phyloP scores from a whole-genome alignment of 768 basidiomycete species.

The Clavaria fumosa region DNA sequence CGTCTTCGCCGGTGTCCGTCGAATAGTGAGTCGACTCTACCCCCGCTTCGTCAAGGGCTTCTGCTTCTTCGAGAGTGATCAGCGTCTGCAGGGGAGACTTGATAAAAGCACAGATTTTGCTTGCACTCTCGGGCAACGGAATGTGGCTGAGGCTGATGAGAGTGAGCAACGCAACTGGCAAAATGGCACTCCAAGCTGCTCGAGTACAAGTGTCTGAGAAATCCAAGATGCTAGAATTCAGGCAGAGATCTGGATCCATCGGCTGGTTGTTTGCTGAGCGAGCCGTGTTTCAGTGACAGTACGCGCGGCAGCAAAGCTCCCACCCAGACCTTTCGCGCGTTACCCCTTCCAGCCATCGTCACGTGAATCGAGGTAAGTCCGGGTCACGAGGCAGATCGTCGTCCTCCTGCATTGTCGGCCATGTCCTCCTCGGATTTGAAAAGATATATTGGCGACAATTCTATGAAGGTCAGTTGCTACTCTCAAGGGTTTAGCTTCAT shows the following conservation, averaged over 20 bases:
- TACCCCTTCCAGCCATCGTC: too few species aligned
- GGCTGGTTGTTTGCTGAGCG: too few species aligned
- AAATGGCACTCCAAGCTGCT: too few species aligned
- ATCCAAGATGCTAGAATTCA: too few species aligned
- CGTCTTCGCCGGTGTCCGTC: constrained; percentile 12
- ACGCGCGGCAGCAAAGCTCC: too few species aligned
- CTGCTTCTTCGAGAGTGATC: constrained; percentile 40
- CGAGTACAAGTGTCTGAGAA: too few species aligned
- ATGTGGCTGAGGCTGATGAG: not conserved
- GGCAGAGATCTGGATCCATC: too few species aligned
- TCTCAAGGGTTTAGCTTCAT: not conserved
- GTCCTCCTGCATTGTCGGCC: not conserved
- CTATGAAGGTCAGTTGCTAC: constrained; percentile 37
- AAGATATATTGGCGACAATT: constrained; percentile 67
- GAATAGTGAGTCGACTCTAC: constrained; percentile 11
- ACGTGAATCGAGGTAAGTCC: too few species aligned
- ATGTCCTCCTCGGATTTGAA: constrained; percentile 51
- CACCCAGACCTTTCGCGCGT: too few species aligned
- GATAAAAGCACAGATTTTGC: constrained; percentile 14
- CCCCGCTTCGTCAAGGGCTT: constrained; percentile 24
- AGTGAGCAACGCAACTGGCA: too few species aligned
- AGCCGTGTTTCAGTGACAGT: too few species aligned
- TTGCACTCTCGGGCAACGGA: not conserved
- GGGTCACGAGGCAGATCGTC: not conserved
- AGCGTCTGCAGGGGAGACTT: constrained; percentile 25